These are phyloP conservation scores for Geranium rotundifolium DNA, from an alignment of 345 rosid species.

Conservation along the genomic window DNA sequence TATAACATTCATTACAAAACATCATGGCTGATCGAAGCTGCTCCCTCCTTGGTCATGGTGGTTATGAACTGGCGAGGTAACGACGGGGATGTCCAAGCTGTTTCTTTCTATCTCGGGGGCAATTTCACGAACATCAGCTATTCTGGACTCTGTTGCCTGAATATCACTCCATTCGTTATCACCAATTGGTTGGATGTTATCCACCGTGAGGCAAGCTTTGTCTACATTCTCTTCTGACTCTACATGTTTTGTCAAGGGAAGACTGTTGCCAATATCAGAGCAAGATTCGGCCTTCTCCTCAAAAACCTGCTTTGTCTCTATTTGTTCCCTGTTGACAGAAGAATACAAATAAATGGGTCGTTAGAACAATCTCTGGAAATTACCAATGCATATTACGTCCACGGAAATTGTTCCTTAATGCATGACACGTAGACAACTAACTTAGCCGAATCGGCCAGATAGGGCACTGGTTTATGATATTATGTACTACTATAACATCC, in stretches of 20 bases:
- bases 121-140: constrained; percentile 66
- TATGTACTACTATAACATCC: too few species aligned
- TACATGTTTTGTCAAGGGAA: constrained; percentile 31
- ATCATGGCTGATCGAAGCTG: constrained; percentile 46
- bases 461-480: too few species aligned
- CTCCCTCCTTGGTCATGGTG: constrained; percentile 28
- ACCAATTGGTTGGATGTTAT: constrained; percentile 38
- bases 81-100: constrained; percentile 62
- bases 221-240: constrained; percentile 62
- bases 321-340: constrained; percentile 44
- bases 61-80: constrained; percentile 26
- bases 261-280: constrained; percentile 13
- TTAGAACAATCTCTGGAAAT: background rate
- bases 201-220: constrained; percentile 60
- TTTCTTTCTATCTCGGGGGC: constrained; percentile 40
- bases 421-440: too few species aligned
- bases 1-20: background rate
- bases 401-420: too few species aligned
- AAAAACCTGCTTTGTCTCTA: constrained; percentile 54
- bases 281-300: constrained; percentile 53
- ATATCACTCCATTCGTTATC: constrained; percentile 76
- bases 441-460: too few species aligned
- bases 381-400: too few species aligned
- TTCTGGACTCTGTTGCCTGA: constrained; percentile 71
- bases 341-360: background rate